Base-by-base conservation (phyloP, 345 rosid species). In the Streptanthus diversifolius region DNA sequence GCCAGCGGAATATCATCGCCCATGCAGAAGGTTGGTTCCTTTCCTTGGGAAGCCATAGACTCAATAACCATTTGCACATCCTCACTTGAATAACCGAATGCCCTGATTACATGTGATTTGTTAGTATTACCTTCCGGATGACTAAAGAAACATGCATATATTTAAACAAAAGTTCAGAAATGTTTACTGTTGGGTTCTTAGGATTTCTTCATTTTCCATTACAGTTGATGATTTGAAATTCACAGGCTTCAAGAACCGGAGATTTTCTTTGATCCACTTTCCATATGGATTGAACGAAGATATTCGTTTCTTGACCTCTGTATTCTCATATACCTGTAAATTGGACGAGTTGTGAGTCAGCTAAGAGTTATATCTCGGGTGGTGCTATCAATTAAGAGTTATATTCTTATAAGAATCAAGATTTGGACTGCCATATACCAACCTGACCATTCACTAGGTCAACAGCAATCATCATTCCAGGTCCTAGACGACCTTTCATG, bases 1-100 rank as follows among this genome's bases (percentile, higher is more conserved):
- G 98, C 97, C 72, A 93, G 68, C 1, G 97, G 98, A 82, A 83
- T 87, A 79, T 90, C 97, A 81, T 90, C 97, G 3, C 96, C 98
- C 98, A 90, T 90, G 79, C 98, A 93, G 85, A 90, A 93, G 30
- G 98, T 93, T 51, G 98, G 97, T 74, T 93, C 98, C 81, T 93
- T 93, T 57, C 96, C 99, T 81, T 95, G 96, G 4, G 96, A 70
- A 73, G 99, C 97, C 99, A 95, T 95, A 30, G 83, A 71, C 81
- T 95, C 97, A 83, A 95, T 95, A 76, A 95, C 86, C 99, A 95
- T 95, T 80, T 95, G 99, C 21, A 95, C 99, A 81, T 95, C 99
- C 79, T 95, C 99, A 64, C 99, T 95, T 53, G 99, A 95, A 78
- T 91, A 95, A 71, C 99, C 99, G 73, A 83, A 95, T 53, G 97